Conservation (phyloP, 164 flowering plant genomes). For the Berberis thunbergii region DNA sequence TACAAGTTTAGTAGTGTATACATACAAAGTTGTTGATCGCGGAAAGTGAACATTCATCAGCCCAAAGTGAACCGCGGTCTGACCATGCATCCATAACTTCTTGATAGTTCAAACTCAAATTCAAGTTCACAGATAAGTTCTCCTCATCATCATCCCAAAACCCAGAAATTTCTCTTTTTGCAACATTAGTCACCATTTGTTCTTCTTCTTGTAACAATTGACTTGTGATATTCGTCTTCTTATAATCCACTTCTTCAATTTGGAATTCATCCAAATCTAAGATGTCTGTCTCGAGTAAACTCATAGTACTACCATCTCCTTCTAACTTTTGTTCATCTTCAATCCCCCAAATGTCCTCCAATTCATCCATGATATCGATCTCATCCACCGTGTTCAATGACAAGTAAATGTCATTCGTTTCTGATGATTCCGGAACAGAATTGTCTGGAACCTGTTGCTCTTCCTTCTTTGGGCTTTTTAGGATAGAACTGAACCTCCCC, state of each 20-base stretch:
- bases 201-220: slow-evolving; percentile 13
- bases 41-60: slow-evolving; percentile 21
- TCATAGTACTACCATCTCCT: slow-evolving; percentile 2
- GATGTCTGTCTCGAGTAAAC: slow-evolving; percentile 27
- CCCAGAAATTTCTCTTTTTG: slow-evolving; percentile 21
- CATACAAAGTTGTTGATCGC: slow-evolving; percentile 29
- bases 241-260: not conserved
- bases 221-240: slow-evolving; percentile 5
- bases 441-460: slow-evolving; percentile 17
- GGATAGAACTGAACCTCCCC: slow-evolving; percentile 17
- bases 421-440: slow-evolving; percentile 8
- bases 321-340: slow-evolving; percentile 19
- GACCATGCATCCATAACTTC: slow-evolving; percentile 65
- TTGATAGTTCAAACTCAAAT: slow-evolving; percentile 49
- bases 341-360: slow-evolving; percentile 29
- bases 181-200: not conserved
- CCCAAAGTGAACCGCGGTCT: slow-evolving; percentile 44
- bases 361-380: slow-evolving; percentile 22
- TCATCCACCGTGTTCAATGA: not conserved
- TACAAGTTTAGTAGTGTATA: slow-evolving; percentile 3
- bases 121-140: slow-evolving; percentile 34
- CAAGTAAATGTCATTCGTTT: slow-evolving; percentile 2
- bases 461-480: slow-evolving; percentile 38
- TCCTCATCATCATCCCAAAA: slow-evolving; percentile 23
- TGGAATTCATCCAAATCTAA: slow-evolving; percentile 26